Percentiles rank a stretch among this genome's conserved stretches.
These are phyloP conservation scores for Xerocomellus intermedius DNA, from an alignment of 768 basidiomycete species.

Conservation along the genomic window DNA sequence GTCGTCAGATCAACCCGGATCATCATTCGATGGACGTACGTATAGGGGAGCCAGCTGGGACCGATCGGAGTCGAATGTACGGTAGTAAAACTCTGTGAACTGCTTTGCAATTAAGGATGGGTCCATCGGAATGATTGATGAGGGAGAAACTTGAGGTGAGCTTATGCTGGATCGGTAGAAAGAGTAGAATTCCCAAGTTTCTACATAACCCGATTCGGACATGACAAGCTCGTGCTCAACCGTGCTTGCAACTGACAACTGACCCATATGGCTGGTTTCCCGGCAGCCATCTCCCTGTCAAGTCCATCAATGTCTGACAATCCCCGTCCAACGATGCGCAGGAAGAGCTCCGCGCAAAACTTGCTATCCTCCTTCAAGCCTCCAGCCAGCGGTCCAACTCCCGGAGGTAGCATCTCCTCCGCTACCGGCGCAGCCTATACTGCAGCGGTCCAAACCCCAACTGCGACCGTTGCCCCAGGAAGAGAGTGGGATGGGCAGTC, in stretches of 20 bases:
- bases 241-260: not conserved
- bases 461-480: constrained; percentile 39
- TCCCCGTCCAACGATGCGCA: constrained; percentile 64
- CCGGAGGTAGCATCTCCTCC: constrained; percentile 36
- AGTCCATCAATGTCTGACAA: constrained; percentile 30
- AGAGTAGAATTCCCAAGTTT: not conserved
- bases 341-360: constrained; percentile 86
- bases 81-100: constrained; percentile 83
- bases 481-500: constrained; percentile 79
- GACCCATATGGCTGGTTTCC: constrained; percentile 18
- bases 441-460: constrained; percentile 33
- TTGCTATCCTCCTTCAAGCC: constrained; percentile 71
- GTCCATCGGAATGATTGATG: constrained; percentile 58
- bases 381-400: constrained; percentile 21
- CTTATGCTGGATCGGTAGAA: constrained; percentile 1
- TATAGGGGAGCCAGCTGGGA: constrained; percentile 61
- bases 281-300: constrained; percentile 16
- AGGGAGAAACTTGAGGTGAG: constrained; percentile 7
- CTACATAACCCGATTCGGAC: constrained; percentile 19
- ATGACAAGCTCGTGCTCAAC: not conserved
- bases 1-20: constrained; percentile 29
- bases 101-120: constrained; percentile 72
- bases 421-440: constrained; percentile 41
- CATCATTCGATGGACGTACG: constrained; percentile 48
- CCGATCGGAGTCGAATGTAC: constrained; percentile 68